Evolutionary conservation across 495 filamentous ascomycete genomes (phyloP), one percentile per base, ranked within the genome.

Genomic region (Bacidia rubella): DNA sequence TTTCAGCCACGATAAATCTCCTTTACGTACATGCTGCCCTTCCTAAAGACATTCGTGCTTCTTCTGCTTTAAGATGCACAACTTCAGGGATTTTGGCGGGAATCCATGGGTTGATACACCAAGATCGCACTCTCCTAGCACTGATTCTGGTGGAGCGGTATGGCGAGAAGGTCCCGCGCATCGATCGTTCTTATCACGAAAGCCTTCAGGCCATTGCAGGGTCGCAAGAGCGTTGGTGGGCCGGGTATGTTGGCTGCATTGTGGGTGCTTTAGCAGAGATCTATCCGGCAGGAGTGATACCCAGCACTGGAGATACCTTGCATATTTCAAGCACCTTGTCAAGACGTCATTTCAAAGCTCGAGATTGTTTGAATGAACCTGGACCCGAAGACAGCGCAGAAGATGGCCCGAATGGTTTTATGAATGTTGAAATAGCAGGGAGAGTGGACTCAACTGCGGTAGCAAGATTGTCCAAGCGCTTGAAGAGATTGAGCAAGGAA

Each of bases 81-180:
- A 79, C 85, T 7, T 80, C 78, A 0, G 82, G 84, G 0, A 63
- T 81, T 10, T 67, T 90, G 0, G 76, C 83, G 15, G 70, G 68
- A 1, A 70, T 75, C 0, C 84, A 90, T 47, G 86, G 88, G 0
- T 67, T 94, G 10, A 78, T 76, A 1, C 90, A 96, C 54, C 56
- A 77, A 12, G 72, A 81, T 29, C 77, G 90, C 2, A 80, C 82
- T 0, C 66, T 87, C 1, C 66, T 95, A 1, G 84, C 81, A 0
- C 66, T 95, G 1, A 75, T 83, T 1, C 74, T 90, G 11, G 88
- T 81, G 49, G 84, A 82, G 43, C 74, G 90, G 55, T 93, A 86
- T 76, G 85, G 81, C 12, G 80, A 77, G 5, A 72, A 76, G 52
- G 66, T 94, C 1, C 71, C 73, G 10, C 72, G 74, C 1, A 65